phyloP scores from a whole-genome alignment of 176 grass and related monocot species.

The Typha latifolia region DNA sequence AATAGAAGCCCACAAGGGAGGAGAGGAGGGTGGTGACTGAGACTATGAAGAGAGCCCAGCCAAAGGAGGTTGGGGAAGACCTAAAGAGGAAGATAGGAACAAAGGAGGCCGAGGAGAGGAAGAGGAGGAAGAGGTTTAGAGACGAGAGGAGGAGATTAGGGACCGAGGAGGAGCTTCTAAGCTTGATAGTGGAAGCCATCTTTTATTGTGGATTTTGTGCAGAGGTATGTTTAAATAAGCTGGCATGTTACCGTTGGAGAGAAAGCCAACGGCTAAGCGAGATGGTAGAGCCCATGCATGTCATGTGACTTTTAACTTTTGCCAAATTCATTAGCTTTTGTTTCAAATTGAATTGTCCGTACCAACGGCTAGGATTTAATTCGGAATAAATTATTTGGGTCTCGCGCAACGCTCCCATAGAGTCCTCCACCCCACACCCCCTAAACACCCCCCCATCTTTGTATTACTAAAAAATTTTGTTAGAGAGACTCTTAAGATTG shows the following conservation, averaged over 20 bases:
- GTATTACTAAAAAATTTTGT: too few species aligned
- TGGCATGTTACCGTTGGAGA: not conserved
- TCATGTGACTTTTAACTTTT: not conserved
- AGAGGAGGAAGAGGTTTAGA: slow-evolving; percentile 45
- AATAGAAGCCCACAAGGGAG: slow-evolving; percentile 30
- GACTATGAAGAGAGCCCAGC: slow-evolving; percentile 57
- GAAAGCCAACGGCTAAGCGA: not conserved
- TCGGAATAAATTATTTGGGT: too few species aligned
- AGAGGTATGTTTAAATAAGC: not conserved
- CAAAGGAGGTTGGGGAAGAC: slow-evolving; percentile 40
- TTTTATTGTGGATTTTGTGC: not conserved
- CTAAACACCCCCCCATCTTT: too few species aligned
- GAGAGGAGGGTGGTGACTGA: slow-evolving; percentile 44
- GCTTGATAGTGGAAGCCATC: not conserved
- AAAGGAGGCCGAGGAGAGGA: slow-evolving; percentile 32
- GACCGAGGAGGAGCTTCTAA: slow-evolving; percentile 26
- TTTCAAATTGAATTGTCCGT: too few species aligned
- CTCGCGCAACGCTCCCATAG: too few species aligned
- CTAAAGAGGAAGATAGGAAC: slow-evolving; percentile 46
- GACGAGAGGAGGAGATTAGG: slow-evolving; percentile 41
- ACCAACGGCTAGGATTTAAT: too few species aligned
- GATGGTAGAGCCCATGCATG: not conserved
- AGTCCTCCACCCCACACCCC: too few species aligned
- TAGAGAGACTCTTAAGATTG: too few species aligned
- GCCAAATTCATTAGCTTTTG: not conserved